A percentile compares a stretch with the other conserved stretches of the same genome.
These are phyloP conservation scores for Marasmius tenuissimus DNA, from an alignment of 1,284 basidiomycete genomes.

Conservation along the genomic window DNA sequence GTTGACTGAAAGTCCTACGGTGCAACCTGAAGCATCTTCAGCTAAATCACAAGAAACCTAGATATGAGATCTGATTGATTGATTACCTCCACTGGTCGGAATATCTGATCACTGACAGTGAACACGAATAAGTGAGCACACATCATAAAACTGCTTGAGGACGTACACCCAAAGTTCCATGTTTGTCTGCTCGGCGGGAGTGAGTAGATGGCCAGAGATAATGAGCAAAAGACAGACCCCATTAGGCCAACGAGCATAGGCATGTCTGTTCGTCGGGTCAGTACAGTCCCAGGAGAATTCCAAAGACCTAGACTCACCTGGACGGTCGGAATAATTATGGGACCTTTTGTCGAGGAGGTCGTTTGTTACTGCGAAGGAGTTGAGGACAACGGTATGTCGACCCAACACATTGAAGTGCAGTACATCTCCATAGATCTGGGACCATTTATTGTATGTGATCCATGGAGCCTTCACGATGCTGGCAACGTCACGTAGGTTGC, in stretches of 20 bases:
- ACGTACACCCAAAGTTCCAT: not conserved
- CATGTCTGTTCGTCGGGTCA: not conserved
- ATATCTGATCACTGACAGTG: not conserved
- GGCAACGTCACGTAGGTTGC: not conserved
- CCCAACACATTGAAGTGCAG: not conserved
- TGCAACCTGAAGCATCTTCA: not conserved
- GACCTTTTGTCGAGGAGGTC: not conserved
- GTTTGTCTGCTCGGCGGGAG: not conserved
- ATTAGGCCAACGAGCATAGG: not conserved
- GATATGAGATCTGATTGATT: not conserved
- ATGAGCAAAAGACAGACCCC: not conserved
- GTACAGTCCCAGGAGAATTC: not conserved
- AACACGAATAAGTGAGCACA: not conserved
- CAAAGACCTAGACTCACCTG: not conserved
- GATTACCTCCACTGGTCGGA: not conserved
- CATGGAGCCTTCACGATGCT: not conserved
- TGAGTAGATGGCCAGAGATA: not conserved
- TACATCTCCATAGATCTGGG: not conserved
- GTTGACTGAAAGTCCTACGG: not conserved
- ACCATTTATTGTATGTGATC: not conserved
- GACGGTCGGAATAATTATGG: not conserved
- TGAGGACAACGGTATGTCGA: not conserved
- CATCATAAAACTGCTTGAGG: not conserved
- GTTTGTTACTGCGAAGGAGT: not conserved
- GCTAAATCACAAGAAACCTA: not conserved